Evolutionary conservation across 106 monocot species (phyloP), one percentile per base, ranked within the genome.

Genomic region (Acorus gramineus): DNA sequence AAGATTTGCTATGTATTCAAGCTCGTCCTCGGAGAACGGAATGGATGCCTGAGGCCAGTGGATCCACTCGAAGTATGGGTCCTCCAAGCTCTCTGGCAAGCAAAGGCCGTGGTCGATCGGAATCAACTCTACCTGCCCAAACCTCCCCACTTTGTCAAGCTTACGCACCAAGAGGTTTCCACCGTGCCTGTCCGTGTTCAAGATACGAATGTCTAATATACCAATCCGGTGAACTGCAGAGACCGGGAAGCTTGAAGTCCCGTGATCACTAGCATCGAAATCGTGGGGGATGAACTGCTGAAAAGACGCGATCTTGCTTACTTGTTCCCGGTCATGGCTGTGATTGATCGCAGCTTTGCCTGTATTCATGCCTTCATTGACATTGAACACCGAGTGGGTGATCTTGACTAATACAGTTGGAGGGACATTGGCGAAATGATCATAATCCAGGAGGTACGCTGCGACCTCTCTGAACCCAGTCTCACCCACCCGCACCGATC

Each of bases 51-150:
- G 93, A n/a, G 93, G 89, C 93, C 93, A 93, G 61, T 93, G 85
- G 67, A 93, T 93, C 93, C 93, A 93, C 53, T 93, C 93, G 63
- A 93, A 89, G 65, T 93, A 93, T 45, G 93, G 93, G 68, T 93
- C 93, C 57, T 93, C 93, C 52, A 93, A 69, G 62, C 80, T 77
- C 63, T 93, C 93, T 2, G 93, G 93, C 13, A 93, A 77, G 69
- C 89, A 93, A 8, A 93, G 79, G 2, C 93, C 93, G 68, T 93
- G 93, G 64, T 93, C 93, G 14, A 93, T 93, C 2, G 93, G 93
- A 59, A 84, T 81, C 0, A 93, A 80, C 65, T 93, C 93, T 53
- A 79, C 61, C 66, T 79, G 78, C 2, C 80, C 83, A 75, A 87
- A 83, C n/a, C 60, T 64, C 53, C 55, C 76, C 14, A 42, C 42